Evolutionary conservation across 139 green algal genomes (phyloP), one percentile per base, ranked within the genome.

Genomic region (Tetraselmis striata): DNA sequence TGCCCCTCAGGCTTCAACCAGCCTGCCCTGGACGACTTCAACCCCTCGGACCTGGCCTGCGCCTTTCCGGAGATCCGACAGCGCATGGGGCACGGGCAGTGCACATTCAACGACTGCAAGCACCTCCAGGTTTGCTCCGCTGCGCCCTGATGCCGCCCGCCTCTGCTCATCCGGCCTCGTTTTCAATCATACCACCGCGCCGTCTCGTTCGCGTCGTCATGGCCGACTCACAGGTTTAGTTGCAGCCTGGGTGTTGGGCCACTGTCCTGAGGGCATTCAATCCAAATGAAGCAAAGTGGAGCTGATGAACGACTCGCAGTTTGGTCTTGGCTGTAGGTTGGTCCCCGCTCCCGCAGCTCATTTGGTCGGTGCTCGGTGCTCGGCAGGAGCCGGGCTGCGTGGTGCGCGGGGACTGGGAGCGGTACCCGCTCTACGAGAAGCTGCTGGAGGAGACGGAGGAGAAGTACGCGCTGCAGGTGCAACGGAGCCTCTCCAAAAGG

Each of bases 1-100:
- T n/a, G n/a, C n/a, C n/a, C n/a, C 45, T 5, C 45, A 67, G 45
- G 96, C 1, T 98, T 98, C 85, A 95, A 92, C 30, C 92, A 96
- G 79, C 95, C 95, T 18, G 86, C 86, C 0, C 31, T 94, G 58
- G 85, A 88, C 2, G 32, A 28, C 23, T 25, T 80, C 29, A 30
- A 29, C n/a, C 67, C 74, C 2, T 11, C 59, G 23, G 77, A 85
- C 29, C 78, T 88, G 23, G n/a, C 77, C 2, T 28, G 1, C 11
- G 24, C 30, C 30, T 88, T 88, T 31, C 85, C 85, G 2, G 85
- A 89, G 77, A 83, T 88, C 30, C 59, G 77, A 28, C 31, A 81
- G 32, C 77, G 77, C 25, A 26, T 81, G 23, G 26, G n/a, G 2
- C 26, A 67, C 45, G 11, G 18, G 45, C 5, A 67, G 45, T 67